These are phyloP conservation scores for Yarrowia deformans DNA, from an alignment of 805 yeast genomes.

Conservation along the genomic window DNA sequence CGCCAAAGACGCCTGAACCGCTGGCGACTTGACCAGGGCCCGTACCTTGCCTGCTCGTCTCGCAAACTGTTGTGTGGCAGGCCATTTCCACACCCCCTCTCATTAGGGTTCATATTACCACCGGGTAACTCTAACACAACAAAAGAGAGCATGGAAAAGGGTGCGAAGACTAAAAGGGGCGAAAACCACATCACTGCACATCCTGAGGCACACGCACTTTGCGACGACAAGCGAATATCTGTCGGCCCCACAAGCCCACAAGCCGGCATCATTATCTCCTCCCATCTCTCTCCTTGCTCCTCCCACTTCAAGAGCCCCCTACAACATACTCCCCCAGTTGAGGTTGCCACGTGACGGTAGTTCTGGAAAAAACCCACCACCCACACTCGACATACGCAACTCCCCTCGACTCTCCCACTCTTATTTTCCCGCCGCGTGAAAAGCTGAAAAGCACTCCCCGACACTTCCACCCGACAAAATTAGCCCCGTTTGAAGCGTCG, in stretches of 20 bases:
- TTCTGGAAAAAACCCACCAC: constrained; percentile 31
- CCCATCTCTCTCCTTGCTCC: neutral
- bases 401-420: constrained; percentile 39
- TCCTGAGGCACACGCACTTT: constrained; percentile 34
- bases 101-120: constrained; percentile 35
- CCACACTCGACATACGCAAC: constrained; percentile 33
- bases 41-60: too few species aligned
- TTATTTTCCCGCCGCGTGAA: constrained; percentile 38
- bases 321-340: neutral
- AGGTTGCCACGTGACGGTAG: constrained; percentile 31
- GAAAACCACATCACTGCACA: constrained; percentile 36
- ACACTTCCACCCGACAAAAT: constrained; percentile 33
- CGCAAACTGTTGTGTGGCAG: neutral
- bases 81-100: constrained; percentile 21
- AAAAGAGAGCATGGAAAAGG: constrained; percentile 36
- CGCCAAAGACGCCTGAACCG: neutral
- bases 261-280: constrained; percentile 2
- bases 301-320: neutral
- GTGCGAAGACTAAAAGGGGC: constrained; percentile 31
- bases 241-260: constrained; percentile 2
- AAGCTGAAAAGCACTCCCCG: constrained; percentile 38
- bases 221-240: constrained; percentile 32
- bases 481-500: constrained; percentile 11
- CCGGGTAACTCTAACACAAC: constrained; percentile 40
- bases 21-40: too few species aligned